Evolutionary conservation across 2,329 filamentous ascomycete species (phyloP).

Genomic region (Pezicula carpinea): DNA sequence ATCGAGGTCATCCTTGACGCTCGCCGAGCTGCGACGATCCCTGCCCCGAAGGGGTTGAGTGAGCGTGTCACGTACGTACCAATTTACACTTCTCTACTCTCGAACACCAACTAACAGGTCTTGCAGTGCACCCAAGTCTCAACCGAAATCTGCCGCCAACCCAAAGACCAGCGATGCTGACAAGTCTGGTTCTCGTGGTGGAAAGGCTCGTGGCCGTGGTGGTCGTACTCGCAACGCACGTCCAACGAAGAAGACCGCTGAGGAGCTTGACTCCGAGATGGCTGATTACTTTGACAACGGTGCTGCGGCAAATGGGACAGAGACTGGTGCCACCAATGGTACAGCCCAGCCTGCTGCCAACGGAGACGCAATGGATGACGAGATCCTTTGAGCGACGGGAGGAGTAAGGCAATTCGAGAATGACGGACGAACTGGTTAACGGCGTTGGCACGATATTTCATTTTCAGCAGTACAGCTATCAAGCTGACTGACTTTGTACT

Average conservation of each 20-base stretch:
- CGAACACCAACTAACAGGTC: constrained; percentile 21
- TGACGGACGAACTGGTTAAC: neutral
- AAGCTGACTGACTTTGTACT: too few species aligned
- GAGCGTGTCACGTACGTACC: constrained; percentile 74
- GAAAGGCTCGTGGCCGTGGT: constrained; percentile 38
- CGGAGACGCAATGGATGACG: constrained; percentile 55
- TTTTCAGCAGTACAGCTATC: neutral
- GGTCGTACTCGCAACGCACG: constrained; percentile 51
- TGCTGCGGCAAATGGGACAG: constrained; percentile 39
- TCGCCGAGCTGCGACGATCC: constrained; percentile 61
- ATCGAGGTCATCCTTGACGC: constrained; percentile 89
- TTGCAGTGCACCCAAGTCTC: constrained; percentile 56
- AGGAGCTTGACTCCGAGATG: constrained; percentile 98
- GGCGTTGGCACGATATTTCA: neutral
- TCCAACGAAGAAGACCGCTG: constrained; percentile 80
- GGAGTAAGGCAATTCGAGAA: neutral
- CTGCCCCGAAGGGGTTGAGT: constrained; percentile 68
- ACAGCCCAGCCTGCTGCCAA: constrained; percentile 17
- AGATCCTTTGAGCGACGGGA: constrained; percentile 41
- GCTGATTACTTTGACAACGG: constrained; percentile 76
- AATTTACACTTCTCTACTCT: neutral
- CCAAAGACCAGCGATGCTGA: constrained; percentile 67
- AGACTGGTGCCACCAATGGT: constrained; percentile 44
- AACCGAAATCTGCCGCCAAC: constrained; percentile 77
- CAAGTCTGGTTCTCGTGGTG: constrained; percentile 30